Evolutionary conservation across 2,329 filamentous ascomycete species (phyloP).

Genomic region (Sporothrix euskadiensis): DNA sequence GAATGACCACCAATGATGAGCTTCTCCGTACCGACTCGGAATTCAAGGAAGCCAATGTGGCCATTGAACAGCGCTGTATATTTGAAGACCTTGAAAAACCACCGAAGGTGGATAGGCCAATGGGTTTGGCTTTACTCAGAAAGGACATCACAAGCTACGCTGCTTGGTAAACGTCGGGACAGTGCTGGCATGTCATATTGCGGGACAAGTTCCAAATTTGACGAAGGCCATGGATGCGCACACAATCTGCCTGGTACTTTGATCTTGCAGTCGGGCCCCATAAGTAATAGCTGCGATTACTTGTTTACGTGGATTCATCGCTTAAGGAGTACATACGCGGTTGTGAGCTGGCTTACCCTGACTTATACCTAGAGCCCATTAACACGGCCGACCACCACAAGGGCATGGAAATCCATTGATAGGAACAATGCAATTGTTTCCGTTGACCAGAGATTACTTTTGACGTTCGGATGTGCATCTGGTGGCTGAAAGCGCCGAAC

Average conservation of each 20-base stretch:
- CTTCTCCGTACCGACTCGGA: too few species aligned
- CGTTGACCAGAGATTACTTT: background rate
- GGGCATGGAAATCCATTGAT: background rate
- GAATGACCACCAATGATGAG: too few species aligned
- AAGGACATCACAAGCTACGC: background rate
- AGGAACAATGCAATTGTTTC: background rate
- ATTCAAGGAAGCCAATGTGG: too few species aligned
- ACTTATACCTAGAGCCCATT: background rate
- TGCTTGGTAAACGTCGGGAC: background rate
- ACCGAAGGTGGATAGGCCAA: background rate
- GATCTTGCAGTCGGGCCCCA: background rate
- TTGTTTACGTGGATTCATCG: background rate
- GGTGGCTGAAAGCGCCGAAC: background rate
- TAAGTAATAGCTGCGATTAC: background rate
- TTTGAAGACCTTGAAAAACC: too few species aligned
- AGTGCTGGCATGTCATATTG: background rate
- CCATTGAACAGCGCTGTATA: too few species aligned
- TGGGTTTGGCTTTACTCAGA: background rate
- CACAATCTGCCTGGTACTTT: background rate
- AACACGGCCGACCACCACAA: background rate
- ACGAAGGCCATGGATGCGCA: background rate
- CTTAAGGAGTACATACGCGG: background rate
- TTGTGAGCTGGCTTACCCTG: background rate
- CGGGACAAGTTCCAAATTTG: background rate
- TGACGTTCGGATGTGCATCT: background rate